A percentile compares a stretch with the other conserved stretches of the same genome.
Conservation (phyloP, 1,284 basidiomycete species). For the Cryptococcus sp. region DNA sequence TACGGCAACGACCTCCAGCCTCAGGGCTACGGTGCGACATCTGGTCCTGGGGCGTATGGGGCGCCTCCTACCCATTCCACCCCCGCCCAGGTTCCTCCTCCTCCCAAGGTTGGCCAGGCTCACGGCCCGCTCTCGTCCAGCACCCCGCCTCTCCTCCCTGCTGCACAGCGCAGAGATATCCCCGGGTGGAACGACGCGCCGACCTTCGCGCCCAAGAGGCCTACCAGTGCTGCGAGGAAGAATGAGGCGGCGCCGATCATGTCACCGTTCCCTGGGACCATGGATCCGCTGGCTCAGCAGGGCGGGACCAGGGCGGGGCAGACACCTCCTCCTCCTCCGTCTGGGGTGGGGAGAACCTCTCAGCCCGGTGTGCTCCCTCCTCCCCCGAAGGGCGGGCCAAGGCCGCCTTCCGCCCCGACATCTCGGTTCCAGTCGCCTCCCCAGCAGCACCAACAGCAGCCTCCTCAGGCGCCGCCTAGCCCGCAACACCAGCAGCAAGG, state of each 20-base stretch:
- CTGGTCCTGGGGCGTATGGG: constrained; percentile 26
- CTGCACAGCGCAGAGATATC: constrained; percentile 56
- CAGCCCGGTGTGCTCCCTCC: constrained; percentile 45
- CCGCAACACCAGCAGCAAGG: constrained; percentile 8
- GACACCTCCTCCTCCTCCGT: constrained; percentile 35
- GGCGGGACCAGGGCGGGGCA: constrained; percentile 11
- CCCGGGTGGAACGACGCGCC: constrained; percentile 84
- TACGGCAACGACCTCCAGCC: constrained; percentile 28
- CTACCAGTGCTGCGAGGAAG: constrained; percentile 54
- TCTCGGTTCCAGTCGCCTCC: constrained; percentile 17
- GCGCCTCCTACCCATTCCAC: constrained; percentile 2
- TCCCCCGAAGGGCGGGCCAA: constrained; percentile 45
- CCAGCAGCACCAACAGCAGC: constrained; percentile 29
- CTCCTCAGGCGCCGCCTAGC: constrained; percentile 23
- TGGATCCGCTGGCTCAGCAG: constrained; percentile 12
- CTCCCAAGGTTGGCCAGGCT: constrained; percentile 35
- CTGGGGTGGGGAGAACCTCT: constrained; percentile 12
- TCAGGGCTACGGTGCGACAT: constrained; percentile 34
- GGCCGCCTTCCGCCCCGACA: constrained; percentile 44
- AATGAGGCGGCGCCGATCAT: constrained; percentile 69
- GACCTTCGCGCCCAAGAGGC: constrained; percentile 55
- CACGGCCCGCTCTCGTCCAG: constrained; percentile 18
- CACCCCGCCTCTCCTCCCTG: constrained; percentile 38
- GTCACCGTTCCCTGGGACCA: constrained; percentile 76
- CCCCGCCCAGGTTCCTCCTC: constrained; percentile 40